Evolutionary conservation across 805 yeast species (phyloP), one percentile per base, ranked within the genome.

Genomic region (Kuraishia hungarica): DNA sequence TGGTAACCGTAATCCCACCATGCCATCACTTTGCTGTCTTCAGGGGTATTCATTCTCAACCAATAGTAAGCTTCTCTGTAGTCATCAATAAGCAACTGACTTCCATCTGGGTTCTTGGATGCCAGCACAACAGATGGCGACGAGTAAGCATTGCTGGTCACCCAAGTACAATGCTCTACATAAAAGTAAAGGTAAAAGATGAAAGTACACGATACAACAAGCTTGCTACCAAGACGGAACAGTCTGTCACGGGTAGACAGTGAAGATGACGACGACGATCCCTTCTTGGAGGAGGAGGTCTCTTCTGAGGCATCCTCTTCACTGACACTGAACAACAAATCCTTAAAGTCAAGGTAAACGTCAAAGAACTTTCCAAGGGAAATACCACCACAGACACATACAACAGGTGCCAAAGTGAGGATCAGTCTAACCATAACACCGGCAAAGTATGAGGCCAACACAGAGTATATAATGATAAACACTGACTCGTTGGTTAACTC

Each of bases 1-100:
- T 94, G 99, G 72, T 94, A 94, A 55, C 99, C 99, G 67, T 96
- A 96, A 76, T 96, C 99, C 99, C 99, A 94, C 99, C 99, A 94
- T 11, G 97, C 86, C 87, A 96, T 90, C 58, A 94, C 87, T 71
- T 89, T 92, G 39, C 97, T 88, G 68, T 94, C 98, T 69, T 94
- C 97, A 2, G 88, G 84, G 0, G 99, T 94, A 74, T 94, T 94
- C 97, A 93, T 92, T 67, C 99, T 84, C 64, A 94, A 77, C 99
- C 99, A 94, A 71, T 93, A 94, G 76, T 94, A 94, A 11, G 98
- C 99, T 77, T 94, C 99, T 73, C 99, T 84, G 78, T 86, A 94
- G 72, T 94, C 99, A 71, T 94, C 99, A 66, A 94, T 94, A 61
- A 93, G 74, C 57, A 80, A 78, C 61, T 82, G 86, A 19, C 89